phyloP scores from a whole-genome alignment of 257 asterid species.

The Eustoma russellianum region DNA sequence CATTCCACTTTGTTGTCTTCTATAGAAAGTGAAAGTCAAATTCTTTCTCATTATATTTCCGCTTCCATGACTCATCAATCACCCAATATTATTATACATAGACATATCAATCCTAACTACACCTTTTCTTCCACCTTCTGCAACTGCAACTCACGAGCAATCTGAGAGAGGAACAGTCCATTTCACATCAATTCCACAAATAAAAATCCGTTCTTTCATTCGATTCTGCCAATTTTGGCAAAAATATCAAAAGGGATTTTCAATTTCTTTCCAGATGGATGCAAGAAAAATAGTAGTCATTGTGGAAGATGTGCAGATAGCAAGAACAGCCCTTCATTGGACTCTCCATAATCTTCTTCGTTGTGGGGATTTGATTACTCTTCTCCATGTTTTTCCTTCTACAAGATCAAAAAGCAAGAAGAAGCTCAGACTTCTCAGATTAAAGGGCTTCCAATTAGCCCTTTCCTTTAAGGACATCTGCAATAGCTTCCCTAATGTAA shows the following conservation, averaged over 20 bases:
- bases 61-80: conserved; percentile 7
- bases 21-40: neutral
- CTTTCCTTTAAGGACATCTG: conserved; percentile 77
- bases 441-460: conserved; percentile 77
- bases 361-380: conserved; percentile 55
- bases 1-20: conserved; percentile 2
- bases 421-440: conserved; percentile 44
- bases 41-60: conserved; percentile 2
- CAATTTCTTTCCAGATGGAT: conserved; percentile 5
- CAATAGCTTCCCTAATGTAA: conserved; percentile 58
- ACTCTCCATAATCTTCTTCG: conserved; percentile 68
- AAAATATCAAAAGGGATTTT: neutral
- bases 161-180: neutral
- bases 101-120: neutral
- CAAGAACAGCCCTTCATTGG: conserved; percentile 74
- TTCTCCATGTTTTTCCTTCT: conserved; percentile 55
- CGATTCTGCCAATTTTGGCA: neutral
- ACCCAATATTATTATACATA: neutral
- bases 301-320: conserved; percentile 71
- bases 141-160: conserved; percentile 4
- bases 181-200: neutral
- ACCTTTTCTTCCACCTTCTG: neutral
- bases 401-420: conserved; percentile 39
- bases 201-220: too few species aligned
- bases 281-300: conserved; percentile 48